Evolutionary conservation across 495 filamentous ascomycete genomes (phyloP).

Genomic region (Cercophora scortea): DNA sequence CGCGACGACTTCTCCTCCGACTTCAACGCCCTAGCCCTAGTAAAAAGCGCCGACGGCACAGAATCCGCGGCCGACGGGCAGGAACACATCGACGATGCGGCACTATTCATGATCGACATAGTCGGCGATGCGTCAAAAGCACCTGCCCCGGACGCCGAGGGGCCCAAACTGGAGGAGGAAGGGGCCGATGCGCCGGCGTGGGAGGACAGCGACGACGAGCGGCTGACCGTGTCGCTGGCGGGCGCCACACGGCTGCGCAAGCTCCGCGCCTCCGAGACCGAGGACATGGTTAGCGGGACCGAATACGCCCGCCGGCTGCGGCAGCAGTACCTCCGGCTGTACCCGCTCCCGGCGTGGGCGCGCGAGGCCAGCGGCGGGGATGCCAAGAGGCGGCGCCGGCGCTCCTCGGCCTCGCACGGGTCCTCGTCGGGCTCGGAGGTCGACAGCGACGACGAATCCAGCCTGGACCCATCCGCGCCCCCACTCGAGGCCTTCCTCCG

Average conservation of each 20-base stretch:
- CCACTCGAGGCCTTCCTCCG: conserved; percentile 77
- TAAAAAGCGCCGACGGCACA: conserved; percentile 23
- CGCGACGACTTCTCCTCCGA: conserved; percentile 28
- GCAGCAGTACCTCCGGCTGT: conserved; percentile 70
- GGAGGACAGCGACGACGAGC: conserved; percentile 95
- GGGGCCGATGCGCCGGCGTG: conserved; percentile 53
- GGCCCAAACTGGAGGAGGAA: conserved; percentile 15
- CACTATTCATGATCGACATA: conserved; percentile 44
- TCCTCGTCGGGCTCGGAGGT: conserved; percentile 48
- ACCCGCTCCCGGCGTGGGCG: conserved; percentile 78
- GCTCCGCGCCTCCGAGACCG: conserved; percentile 65
- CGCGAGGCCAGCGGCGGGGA: conserved; percentile 30
- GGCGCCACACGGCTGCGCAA: conserved; percentile 67
- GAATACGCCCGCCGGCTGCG: conserved; percentile 78
- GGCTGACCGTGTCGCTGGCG: conserved; percentile 72
- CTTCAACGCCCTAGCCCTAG: conserved; percentile 27
- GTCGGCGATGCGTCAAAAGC: conserved; percentile 10
- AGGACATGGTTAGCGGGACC: conserved; percentile 77
- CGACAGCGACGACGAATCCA: conserved; percentile 54
- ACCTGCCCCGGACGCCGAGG: conserved; percentile 26
- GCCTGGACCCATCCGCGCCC: conserved; percentile 50
- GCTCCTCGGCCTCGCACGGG: conserved; percentile 36
- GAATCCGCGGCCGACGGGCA: conserved; percentile 23
- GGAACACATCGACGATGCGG: conserved; percentile 54
- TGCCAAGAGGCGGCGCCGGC: conserved; percentile 38